Evolutionary conservation across 371 early-diverging fungal genomes (phyloP).

Genomic region (Apophysomyces sp.): DNA sequence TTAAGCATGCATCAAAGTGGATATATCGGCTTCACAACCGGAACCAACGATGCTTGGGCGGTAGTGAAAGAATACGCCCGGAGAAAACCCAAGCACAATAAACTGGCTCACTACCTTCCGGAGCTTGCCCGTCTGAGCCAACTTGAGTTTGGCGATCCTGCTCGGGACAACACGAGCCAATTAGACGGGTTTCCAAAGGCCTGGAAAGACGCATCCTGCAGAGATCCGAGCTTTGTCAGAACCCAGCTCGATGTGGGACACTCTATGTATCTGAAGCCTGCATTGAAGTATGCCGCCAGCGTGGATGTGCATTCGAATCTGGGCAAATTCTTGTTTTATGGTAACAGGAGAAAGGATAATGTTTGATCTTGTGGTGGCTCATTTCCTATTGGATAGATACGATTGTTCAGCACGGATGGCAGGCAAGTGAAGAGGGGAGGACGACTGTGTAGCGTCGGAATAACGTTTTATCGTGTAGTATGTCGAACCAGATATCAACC

Average conservation of each 20-base stretch:
- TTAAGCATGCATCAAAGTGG: constrained; percentile 47
- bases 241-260: constrained; percentile 43
- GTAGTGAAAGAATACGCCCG: constrained; percentile 50
- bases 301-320: constrained; percentile 39
- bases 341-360: constrained; percentile 14
- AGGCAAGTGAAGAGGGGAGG: constrained; percentile 16
- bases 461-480: constrained; percentile 24
- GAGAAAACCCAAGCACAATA: constrained; percentile 21
- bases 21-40: constrained; percentile 62
- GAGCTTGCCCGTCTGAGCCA: constrained; percentile 36
- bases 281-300: constrained; percentile 42
- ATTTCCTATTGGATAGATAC: constrained; percentile 26
- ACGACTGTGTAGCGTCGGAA: neutral
- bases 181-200: constrained; percentile 25
- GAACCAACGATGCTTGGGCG: constrained; percentile 55
- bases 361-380: neutral
- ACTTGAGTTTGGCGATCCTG: constrained; percentile 31
- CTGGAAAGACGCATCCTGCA: constrained; percentile 38
- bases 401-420: constrained; percentile 56
- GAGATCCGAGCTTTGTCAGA: constrained; percentile 35
- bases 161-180: constrained; percentile 22
- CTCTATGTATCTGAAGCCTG: constrained; percentile 45
- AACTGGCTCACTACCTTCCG: constrained; percentile 25
- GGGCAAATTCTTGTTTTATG: constrained; percentile 53
- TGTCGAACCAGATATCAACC: constrained; percentile 42